These are phyloP conservation scores for Gaertneriomyces semiglobifer DNA, from an alignment of 192 early-diverging fungal species.

Conservation along the genomic window DNA sequence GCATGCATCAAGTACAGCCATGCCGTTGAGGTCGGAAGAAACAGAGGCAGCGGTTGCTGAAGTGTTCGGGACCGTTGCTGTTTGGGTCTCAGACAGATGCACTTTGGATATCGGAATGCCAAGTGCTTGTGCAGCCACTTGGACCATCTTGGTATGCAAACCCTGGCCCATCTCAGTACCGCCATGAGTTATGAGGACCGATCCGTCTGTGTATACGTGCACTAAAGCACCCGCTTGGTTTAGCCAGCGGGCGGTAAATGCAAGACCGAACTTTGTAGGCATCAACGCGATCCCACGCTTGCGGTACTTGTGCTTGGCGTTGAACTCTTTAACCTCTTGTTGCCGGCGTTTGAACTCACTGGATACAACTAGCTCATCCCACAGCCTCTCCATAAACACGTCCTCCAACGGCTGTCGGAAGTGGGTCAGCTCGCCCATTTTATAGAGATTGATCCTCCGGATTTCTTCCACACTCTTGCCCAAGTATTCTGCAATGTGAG, in stretches of 20 bases:
- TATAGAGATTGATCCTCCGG: slow-evolving; percentile 67
- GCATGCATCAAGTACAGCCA: slow-evolving; percentile 77
- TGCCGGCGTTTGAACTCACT: slow-evolving; percentile 53
- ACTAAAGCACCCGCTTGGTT: slow-evolving; percentile 85
- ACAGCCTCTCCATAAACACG: slow-evolving; percentile 69
- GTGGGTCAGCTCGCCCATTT: slow-evolving; percentile 66
- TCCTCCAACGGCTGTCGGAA: slow-evolving; percentile 64
- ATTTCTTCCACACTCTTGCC: slow-evolving; percentile 58
- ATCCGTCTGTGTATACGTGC: slow-evolving; percentile 82
- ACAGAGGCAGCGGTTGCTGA: slow-evolving; percentile 76
- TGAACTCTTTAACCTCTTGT: slow-evolving; percentile 61
- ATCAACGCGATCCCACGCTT: slow-evolving; percentile 76
- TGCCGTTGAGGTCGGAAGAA: slow-evolving; percentile 78
- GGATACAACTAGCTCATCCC: slow-evolving; percentile 60
- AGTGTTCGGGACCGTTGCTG: slow-evolving; percentile 74
- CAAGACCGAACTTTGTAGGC: slow-evolving; percentile 83
- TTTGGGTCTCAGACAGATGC: slow-evolving; percentile 71
- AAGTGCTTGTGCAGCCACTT: slow-evolving; percentile 78
- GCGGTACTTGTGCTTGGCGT: slow-evolving; percentile 64
- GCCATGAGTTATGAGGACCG: slow-evolving; percentile 73
- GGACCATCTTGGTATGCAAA: slow-evolving; percentile 81
- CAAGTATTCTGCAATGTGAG: slow-evolving; percentile 72
- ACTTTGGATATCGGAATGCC: slow-evolving; percentile 64
- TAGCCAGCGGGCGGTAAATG: slow-evolving; percentile 67
- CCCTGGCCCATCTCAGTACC: slow-evolving; percentile 94